These are phyloP conservation scores for Phaeolepiota aurea DNA, from an alignment of 768 basidiomycete species.

Conservation along the genomic window DNA sequence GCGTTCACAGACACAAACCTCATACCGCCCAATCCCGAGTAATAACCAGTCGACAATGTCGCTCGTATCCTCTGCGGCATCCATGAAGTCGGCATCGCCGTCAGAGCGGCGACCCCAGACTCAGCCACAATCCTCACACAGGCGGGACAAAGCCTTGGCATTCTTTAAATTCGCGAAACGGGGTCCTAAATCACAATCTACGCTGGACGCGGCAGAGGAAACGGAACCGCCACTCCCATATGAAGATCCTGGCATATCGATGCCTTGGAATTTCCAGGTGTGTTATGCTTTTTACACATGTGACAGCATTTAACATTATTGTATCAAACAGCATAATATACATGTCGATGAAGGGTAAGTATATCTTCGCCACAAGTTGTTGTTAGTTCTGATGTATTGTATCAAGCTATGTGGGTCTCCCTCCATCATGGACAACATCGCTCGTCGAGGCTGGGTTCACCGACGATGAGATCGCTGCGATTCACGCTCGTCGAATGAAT, in stretches of 20 bases:
- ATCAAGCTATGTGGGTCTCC: slow-evolving; percentile 51
- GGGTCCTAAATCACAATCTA: slow-evolving; percentile 18
- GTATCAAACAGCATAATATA: slow-evolving; percentile 52
- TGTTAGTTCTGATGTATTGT: slow-evolving; percentile 3
- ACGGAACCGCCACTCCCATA: slow-evolving; percentile 14
- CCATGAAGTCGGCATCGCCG: slow-evolving; percentile 16
- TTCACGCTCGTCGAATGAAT: slow-evolving; percentile 35
- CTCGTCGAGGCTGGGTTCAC: slow-evolving; percentile 54
- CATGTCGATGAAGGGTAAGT: slow-evolving; percentile 72
- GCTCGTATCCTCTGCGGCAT: slow-evolving; percentile 25
- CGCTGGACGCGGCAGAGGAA: slow-evolving; percentile 8
- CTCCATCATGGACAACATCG: slow-evolving; percentile 65
- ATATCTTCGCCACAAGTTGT: background rate
- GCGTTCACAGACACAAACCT: slow-evolving; percentile 23
- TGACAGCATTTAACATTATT: background rate
- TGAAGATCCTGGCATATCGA: slow-evolving; percentile 56
- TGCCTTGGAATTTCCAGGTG: slow-evolving; percentile 74
- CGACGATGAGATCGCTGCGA: slow-evolving; percentile 60
- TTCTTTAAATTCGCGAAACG: slow-evolving; percentile 36
- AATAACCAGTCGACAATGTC: slow-evolving; percentile 26
- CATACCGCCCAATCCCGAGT: slow-evolving; percentile 21
- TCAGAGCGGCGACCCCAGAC: slow-evolving; percentile 5
- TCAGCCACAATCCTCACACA: slow-evolving; percentile 9
- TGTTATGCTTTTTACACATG: slow-evolving; percentile 12
- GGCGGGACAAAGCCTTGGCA: slow-evolving; percentile 26